Percentiles rank a stretch among this genome's conserved stretches.
Evolutionary conservation across 805 yeast species (phyloP).

Genomic region (Kazachstania bromeliacearum): DNA sequence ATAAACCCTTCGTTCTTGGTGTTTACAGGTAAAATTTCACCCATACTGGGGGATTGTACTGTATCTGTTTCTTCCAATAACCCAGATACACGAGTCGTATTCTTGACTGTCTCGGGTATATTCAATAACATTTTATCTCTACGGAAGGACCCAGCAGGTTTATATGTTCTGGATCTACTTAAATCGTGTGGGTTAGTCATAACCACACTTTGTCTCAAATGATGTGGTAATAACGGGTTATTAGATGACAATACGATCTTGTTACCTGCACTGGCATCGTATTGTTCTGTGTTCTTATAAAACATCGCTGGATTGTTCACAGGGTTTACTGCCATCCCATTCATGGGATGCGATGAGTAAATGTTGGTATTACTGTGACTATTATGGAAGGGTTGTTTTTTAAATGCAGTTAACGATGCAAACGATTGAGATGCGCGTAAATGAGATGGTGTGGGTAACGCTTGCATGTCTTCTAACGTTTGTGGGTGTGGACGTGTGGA

Average conservation of each 20-base stretch:
- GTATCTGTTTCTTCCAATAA: conserved; percentile 21
- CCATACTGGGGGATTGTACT: conserved; percentile 22
- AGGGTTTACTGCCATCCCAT: conserved; percentile 33
- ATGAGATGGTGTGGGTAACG: conserved; percentile 33
- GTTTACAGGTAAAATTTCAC: conserved; percentile 26
- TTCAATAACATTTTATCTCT: conserved; percentile 23
- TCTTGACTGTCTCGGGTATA: conserved; percentile 29
- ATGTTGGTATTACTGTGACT: no score
- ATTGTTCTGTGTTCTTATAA: conserved; percentile 13
- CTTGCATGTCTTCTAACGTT: conserved; percentile 24
- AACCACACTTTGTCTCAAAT: conserved; percentile 59
- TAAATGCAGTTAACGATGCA: conserved; percentile 26
- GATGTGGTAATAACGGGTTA: conserved; percentile 31
- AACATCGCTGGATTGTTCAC: conserved; percentile 35
- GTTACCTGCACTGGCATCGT: neutral
- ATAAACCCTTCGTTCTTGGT: conserved; percentile 30
- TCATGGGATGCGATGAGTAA: no score
- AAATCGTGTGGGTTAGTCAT: conserved; percentile 69
- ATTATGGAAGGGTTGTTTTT: conserved; percentile 23
- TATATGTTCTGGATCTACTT: conserved; percentile 39
- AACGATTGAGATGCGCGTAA: conserved; percentile 24
- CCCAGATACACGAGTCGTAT: conserved; percentile 27
- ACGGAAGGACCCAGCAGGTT: conserved; percentile 60
- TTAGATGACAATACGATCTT: neutral
- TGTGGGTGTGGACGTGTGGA: conserved; percentile 24